Base-by-base conservation (phyloP, 1,139 yeast genomes). In the Blastobotrys malaysiensis region DNA sequence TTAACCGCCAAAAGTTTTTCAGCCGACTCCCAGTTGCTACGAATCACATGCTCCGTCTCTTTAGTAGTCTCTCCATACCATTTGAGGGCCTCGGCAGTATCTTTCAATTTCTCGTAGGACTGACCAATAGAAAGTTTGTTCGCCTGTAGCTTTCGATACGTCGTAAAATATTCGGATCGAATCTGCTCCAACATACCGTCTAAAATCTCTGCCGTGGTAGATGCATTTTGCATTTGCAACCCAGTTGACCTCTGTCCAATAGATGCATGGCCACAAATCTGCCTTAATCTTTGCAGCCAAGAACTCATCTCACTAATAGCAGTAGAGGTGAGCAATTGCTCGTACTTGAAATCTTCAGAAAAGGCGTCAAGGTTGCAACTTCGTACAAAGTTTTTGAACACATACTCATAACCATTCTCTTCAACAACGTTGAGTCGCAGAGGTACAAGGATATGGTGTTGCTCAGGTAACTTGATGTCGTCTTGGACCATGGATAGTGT, bases 241-340 rank as follows among this genome's bases (percentile, higher is more conserved):
- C 5, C 26, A 13, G 16, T n/a, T 11, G 39, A 31, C 7, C 16
- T 13, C 16, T 31, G 39, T 13, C 39, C 39, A 43, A 86, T 76
- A 57, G 84, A 83, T 0, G 96, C 90, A 69, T 88, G 93, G 58
- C 95, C 86, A 62, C 97, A 91, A 0, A 87, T 77, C 65, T 88
- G 91, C 36, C 98, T 75, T 31, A 91, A 72, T 51, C 79, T 75
- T 13, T 77, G 74, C 9, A 90, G 71, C 95, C 95, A 88, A n/a
- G n/a, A 31, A 16, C 39, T 31, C 39, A 31, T 31, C 39, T 31
- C 39, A 13, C 16, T 31, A 7, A n/a, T 31, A n/a, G 39, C 39
- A n/a, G 39, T 31, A 13, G 39, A 31, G 2, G 39, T 31, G 16
- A 31, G n/a, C 39, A 31, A 13, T 5, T 31, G 39, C 16, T 31